Evolutionary conservation across 176 grass and related monocot species (phyloP).

Genomic region (Paspalum vaginatum): DNA sequence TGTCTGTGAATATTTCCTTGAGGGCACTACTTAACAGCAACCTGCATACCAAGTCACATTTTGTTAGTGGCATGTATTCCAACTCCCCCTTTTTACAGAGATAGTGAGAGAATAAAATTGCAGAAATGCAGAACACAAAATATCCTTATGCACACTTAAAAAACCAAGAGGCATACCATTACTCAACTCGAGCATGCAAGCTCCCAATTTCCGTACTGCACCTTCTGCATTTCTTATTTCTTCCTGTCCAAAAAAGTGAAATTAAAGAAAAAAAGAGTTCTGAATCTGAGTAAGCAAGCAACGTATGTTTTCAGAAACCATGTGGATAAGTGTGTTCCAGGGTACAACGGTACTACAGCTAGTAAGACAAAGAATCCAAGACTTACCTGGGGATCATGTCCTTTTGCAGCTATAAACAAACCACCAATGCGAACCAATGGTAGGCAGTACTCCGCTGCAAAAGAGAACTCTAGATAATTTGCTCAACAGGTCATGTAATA

Average conservation of each 20-base stretch:
- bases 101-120: neutral
- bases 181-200: slow-evolving; percentile 61
- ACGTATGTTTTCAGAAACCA: slow-evolving; percentile 9
- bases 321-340: neutral
- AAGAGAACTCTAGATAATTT: slow-evolving; percentile 14
- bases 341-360: slow-evolving; percentile 7
- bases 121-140: neutral
- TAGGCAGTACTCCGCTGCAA: slow-evolving; percentile 87
- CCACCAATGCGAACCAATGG: slow-evolving; percentile 89
- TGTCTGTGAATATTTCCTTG: neutral
- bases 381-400: slow-evolving; percentile 75
- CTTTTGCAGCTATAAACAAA: slow-evolving; percentile 94
- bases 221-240: slow-evolving; percentile 71
- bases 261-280: neutral
- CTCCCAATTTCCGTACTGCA: slow-evolving; percentile 68
- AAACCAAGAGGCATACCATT: slow-evolving; percentile 49
- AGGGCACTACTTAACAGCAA: neutral
- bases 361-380: slow-evolving; percentile 30
- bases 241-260: slow-evolving; percentile 53
- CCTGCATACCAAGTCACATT: neutral
- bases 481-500: slow-evolving; percentile 13
- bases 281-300: neutral
- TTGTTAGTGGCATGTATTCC: neutral
- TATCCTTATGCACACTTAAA: neutral
- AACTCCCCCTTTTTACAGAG: neutral